Evolutionary conservation across 1,284 basidiomycete genomes (phyloP).

Genomic region (Marasmius tenuissimus): DNA sequence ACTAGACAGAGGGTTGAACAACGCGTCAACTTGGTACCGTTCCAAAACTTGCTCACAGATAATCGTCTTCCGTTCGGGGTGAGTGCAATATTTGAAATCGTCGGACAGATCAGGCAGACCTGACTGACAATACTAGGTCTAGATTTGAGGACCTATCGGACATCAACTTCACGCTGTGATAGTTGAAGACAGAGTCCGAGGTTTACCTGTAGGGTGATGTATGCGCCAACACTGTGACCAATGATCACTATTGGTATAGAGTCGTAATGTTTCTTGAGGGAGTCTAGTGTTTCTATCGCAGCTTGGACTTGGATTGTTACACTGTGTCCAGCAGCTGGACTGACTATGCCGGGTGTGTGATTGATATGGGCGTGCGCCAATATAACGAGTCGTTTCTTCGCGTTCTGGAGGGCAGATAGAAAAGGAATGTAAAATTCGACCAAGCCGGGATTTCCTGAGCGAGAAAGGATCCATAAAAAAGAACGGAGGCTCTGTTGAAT

Average conservation of each 20-base stretch:
- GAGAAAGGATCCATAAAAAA: neutral
- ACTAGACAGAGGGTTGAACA: constrained; percentile 29
- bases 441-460: constrained; percentile 60
- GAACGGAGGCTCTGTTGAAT: neutral
- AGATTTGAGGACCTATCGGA: constrained; percentile 46
- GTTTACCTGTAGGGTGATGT: constrained; percentile 56
- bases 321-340: constrained; percentile 21
- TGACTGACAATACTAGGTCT: constrained; percentile 34
- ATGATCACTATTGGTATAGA: constrained; percentile 42
- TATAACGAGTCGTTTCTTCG: constrained; percentile 40
- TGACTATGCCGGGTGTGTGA: constrained; percentile 38
- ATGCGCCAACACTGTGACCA: constrained; percentile 63
- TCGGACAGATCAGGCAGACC: constrained; percentile 58
- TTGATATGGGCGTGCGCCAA: constrained; percentile 55
- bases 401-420: constrained; percentile 44
- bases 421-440: constrained; percentile 60
- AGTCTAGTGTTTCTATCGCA: constrained; percentile 49
- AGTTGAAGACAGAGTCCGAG: neutral
- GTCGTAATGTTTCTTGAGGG: constrained; percentile 33
- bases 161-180: constrained; percentile 2
- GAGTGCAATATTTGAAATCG: constrained; percentile 51
- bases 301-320: constrained; percentile 49
- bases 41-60: constrained; percentile 30
- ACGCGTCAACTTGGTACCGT: neutral
- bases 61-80: constrained; percentile 55